Percentiles rank a stretch among this genome's conserved stretches.
phyloP scores from a whole-genome alignment of 345 rosid genomes.

The Rhodamnia argentea region DNA sequence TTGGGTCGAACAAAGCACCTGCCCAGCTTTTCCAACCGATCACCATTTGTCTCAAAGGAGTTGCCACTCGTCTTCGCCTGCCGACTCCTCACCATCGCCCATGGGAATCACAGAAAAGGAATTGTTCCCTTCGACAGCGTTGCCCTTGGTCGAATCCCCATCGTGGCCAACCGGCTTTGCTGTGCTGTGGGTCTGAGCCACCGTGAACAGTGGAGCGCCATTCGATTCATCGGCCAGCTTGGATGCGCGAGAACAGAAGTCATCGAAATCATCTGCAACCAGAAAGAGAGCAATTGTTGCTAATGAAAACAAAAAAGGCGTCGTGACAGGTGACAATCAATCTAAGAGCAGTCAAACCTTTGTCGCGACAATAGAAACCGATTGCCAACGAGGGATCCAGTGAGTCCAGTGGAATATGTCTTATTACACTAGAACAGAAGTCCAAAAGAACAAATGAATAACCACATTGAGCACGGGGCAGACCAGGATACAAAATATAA shows the following conservation, averaged over 20 bases:
- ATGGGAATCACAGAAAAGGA: not conserved
- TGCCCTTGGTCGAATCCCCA: not conserved
- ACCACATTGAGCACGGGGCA: not conserved
- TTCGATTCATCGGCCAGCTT: constrained; percentile 66
- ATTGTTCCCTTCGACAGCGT: not conserved
- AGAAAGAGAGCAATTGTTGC: not conserved
- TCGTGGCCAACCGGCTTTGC: not conserved
- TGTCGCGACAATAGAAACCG: constrained; percentile 83
- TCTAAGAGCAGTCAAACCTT: constrained; percentile 32
- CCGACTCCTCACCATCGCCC: not conserved
- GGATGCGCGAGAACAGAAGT: constrained; percentile 65
- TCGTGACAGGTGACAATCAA: not conserved
- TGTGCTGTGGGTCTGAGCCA: constrained; percentile 10
- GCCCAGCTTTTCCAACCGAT: not conserved
- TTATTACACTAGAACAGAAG: constrained; percentile 32
- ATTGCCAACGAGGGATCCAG: constrained; percentile 90
- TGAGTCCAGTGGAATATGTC: constrained; percentile 56
- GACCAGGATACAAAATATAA: not conserved
- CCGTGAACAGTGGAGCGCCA: constrained; percentile 82
- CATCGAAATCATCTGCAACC: constrained; percentile 61
- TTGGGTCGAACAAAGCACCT: not conserved
- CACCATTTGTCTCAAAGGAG: constrained; percentile 1
- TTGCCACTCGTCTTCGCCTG: constrained; percentile 15
- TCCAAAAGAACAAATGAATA: not conserved
- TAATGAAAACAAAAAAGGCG: not conserved